phyloP scores from a whole-genome alignment of 495 filamentous ascomycete genomes.

The Penicillium robsamsonii region DNA sequence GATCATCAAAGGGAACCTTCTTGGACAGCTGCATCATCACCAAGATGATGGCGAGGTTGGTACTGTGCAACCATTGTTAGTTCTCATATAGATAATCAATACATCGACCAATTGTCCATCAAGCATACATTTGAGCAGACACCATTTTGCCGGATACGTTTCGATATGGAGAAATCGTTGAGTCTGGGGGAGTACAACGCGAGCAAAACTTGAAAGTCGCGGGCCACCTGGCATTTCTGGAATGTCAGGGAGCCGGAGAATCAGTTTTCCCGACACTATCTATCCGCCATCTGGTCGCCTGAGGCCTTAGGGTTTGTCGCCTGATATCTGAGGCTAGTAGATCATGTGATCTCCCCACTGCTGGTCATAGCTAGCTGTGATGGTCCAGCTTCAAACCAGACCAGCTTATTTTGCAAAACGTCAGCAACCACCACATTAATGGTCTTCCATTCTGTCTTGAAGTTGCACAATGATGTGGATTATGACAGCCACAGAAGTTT shows the following conservation, averaged over 20 bases:
- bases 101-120: not conserved
- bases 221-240: constrained; percentile 27
- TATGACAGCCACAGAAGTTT: not conserved
- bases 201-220: constrained; percentile 22
- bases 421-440: constrained; percentile 6
- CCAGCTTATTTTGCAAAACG: constrained; percentile 8
- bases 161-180: constrained; percentile 11
- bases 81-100: constrained; percentile 8
- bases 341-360: not conserved
- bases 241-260: constrained; percentile 17
- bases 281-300: not conserved
- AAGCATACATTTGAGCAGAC: constrained; percentile 46
- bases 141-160: constrained; percentile 40
- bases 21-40: constrained; percentile 98
- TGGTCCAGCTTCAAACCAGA: constrained; percentile 13
- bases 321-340: not conserved
- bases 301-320: not conserved
- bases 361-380: constrained; percentile 2
- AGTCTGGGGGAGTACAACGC: constrained; percentile 29
- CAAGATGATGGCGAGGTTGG: constrained; percentile 90
- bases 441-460: not conserved
- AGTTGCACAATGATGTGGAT: not conserved
- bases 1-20: constrained; percentile 92
- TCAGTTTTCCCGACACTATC: constrained; percentile 1
- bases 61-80: constrained; percentile 50